Evolutionary conservation across 148 eudicot species (phyloP), one percentile per base, ranked within the genome.

Genomic region (Spergularia bocconei): DNA sequence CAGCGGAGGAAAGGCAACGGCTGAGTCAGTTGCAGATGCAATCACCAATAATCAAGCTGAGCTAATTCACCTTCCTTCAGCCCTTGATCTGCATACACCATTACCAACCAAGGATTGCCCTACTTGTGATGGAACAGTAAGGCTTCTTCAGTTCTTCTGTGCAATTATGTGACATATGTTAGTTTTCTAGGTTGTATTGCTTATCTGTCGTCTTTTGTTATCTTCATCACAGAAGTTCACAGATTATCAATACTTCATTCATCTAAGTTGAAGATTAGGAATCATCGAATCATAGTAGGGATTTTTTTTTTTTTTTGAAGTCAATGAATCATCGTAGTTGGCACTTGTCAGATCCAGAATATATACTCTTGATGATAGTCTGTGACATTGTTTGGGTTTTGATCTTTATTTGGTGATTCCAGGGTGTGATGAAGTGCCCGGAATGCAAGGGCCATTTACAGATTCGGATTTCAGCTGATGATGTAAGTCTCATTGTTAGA

Each of bases 1-100:
- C 88, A 94, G 96, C 54, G 97, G 98, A 81, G 97, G 88, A 84
- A 94, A 88, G 83, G 86, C 91, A 75, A 91, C 96, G n/a, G 93
- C 90, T 67, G 91, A 85, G 71, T 65, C 71, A 72, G 83, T 91
- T 83, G 91, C 97, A 6, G 87, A 88, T 85, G 97, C 98, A 33
- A 82, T 94, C 71, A 86, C 82, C 67, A 93, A 87, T 36, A 87
- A 94, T 79, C 86, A 93, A 86, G 98, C 98, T 39, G 96, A 91
- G 81, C 59, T 91, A 64, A 82, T 91, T 68, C 97, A 90, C 82
- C 82, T 91, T 77, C 93, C 98, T 80, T 83, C 91, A 77, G 74
- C 87, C 69, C 16, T 88, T 62, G 93, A 91, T 83, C 81, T 87
- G 70, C 83, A 90, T 70, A 73, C 84, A 13, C 96, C 92, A 54